Base-by-base conservation (phyloP, 2,329 filamentous ascomycete genomes). In the Calonectria leucothoes region DNA sequence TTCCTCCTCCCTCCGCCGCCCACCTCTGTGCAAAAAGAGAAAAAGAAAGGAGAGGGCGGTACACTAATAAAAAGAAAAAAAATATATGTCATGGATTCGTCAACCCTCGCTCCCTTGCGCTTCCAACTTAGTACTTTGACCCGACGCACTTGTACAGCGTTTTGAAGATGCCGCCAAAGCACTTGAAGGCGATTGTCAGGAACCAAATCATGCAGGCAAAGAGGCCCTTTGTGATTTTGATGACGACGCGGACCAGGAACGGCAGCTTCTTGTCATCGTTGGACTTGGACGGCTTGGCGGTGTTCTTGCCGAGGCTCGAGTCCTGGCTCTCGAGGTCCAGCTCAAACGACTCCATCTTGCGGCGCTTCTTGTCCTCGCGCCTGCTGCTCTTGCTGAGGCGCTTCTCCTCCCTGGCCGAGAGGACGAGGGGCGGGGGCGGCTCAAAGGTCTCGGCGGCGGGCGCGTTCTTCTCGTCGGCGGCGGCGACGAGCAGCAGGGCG, bases 301-400 rank as follows among this genome's bases (percentile, higher is more conserved):
- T 85, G 66, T 82, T 80, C 49, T 85, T 86, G 42, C 80, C 80
- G 29, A 83, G 72, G 75, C 85, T 88, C 75, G 87, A 89, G 67
- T 86, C 84, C 82, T 93, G 91, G 80, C 91, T 93, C 83, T 93
- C 91, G 6, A 93, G 81, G 76, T 93, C 91, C 45, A 93, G 83
- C 81, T 85, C 91, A 71, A 92, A 89, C 77, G 89, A 87, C 76
- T 92, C 89, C 80, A 90, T 86, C 75, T 86, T 87, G 42, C 82
- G 82, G 69, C 82, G 74, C 74, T 79, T 80, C 72, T 81, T 80
- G 39, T 82, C 77, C 35, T 84, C 77, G 3, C 78, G 76, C 59
- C 81, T 79, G 59, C 82, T 81, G 66, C 82, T 80, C 48, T 79
- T 82, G 67, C 81, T 83, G 25, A 82, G 64, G 15, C 83, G 77